Evolutionary conservation across 228 moss, liverwort and hornwort species (phyloP), one percentile per base, ranked within the genome.

Genomic region (Sphagnum magellanicum): DNA sequence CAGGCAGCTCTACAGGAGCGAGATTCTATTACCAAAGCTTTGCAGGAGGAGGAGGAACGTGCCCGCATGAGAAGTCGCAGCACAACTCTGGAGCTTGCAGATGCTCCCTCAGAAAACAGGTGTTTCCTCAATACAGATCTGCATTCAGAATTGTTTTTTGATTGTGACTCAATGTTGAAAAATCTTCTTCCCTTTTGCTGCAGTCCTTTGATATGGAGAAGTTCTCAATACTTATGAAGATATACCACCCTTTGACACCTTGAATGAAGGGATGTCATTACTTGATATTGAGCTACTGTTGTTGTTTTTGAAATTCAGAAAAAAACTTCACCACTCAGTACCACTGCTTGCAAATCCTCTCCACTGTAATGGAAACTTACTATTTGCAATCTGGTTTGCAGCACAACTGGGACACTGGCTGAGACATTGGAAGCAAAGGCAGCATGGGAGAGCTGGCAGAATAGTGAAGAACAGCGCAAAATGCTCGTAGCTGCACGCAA

Each of bases 1-100:
- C 82, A 92, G 76, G 81, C 73, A 64, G 94, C 71, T 68, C 80
- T 98, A 46, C 87, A 90, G 74, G 94, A 98, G 78, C 85, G 98
- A 69, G 87, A 90, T 67, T 81, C 81, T 46, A 75, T 86, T 86
- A 65, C 94, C 50, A 76, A 78, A 72, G 75, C 81, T 10, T 76
- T 91, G 68, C 91, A 89, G 71, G 93, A 90, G 67, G 93, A 90
- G 72, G 93, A 93, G 87, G 97, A 97, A 77, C 88, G 75, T 71
- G 77, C 84, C 55, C 88, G 91, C 13, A 66, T 84, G 55, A 74
- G 81, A 69, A 77, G 83, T 60, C 77, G 79, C 52, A 90, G 72
- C 72, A 84, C 68, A 55, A 16, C 64, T 59, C 50, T 85, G 49
- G 72, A 77, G 57, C 63, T 73, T 77, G 61, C 74, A 65, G 79